Conservation (phyloP, 352 stramenopile species). For the Lagenidium giganteum region DNA sequence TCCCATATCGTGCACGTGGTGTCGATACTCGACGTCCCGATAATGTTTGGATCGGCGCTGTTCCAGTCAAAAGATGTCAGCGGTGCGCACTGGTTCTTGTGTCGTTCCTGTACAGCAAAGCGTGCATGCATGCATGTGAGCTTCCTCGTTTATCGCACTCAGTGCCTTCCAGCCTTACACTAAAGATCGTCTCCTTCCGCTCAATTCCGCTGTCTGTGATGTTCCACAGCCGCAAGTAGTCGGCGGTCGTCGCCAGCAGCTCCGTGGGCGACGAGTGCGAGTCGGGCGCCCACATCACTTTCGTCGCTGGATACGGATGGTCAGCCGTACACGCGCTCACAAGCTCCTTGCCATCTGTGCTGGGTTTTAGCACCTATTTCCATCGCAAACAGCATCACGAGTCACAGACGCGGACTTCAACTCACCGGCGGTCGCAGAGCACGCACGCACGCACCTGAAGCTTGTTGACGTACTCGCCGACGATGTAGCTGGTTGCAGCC, state of each 20-base stretch:
- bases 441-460: constrained; percentile 49
- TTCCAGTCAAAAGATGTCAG: constrained; percentile 98
- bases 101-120: constrained; percentile 34
- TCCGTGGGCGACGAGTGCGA: constrained; percentile 32
- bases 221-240: constrained; percentile 68
- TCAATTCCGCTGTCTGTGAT: constrained; percentile 56
- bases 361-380: constrained; percentile 43
- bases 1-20: constrained; percentile 99
- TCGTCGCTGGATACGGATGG: constrained; percentile 70
- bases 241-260: constrained; percentile 60
- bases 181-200: constrained; percentile 45
- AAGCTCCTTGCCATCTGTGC: constrained; percentile 28
- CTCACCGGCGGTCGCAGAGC: too few species aligned
- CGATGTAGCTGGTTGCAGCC: constrained; percentile 55
- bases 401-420: not conserved
- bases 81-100: constrained; percentile 90
- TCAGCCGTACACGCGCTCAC: constrained; percentile 50
- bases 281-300: constrained; percentile 75
- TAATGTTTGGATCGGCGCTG: constrained; percentile 90
- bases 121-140: not conserved
- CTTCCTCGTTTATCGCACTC: too few species aligned
- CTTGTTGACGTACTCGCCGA: constrained; percentile 72
- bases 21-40: constrained; percentile 94
- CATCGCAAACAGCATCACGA: too few species aligned
- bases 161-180: constrained; percentile 20